A percentile compares a stretch with the other conserved stretches of the same genome.
These are phyloP conservation scores for Yamadazyma pseudoaaseri DNA, from an alignment of 1,139 yeast genomes.

Conservation along the genomic window DNA sequence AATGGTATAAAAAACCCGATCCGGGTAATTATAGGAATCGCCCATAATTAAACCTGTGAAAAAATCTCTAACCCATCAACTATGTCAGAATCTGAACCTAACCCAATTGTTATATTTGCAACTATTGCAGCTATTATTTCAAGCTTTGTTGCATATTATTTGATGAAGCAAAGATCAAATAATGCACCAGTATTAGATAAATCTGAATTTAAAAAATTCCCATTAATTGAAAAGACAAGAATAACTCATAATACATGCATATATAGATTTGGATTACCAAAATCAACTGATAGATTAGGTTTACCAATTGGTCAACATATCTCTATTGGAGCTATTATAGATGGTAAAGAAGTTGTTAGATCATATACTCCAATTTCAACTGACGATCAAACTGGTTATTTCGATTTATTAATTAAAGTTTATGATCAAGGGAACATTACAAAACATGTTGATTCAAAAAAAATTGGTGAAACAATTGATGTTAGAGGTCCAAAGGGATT, in stretches of 20 bases:
- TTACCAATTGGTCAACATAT: conserved; percentile 96
- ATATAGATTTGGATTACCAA: conserved; percentile 83
- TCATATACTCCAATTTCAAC: conserved; percentile 94
- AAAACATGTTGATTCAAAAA: conserved; percentile 64
- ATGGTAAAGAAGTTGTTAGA: conserved; percentile 81
- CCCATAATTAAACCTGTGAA: background rate
- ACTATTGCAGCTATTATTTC: conserved; percentile 45
- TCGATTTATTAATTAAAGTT: conserved; percentile 88
- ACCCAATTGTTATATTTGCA: conserved; percentile 36
- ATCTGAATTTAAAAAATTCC: conserved; percentile 75
- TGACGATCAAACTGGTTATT: conserved; percentile 81
- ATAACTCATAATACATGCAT: conserved; percentile 82
- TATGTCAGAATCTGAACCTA: conserved; percentile 23
- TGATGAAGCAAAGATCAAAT: conserved; percentile 33
- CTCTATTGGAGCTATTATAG: conserved; percentile 61
- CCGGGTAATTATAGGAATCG: background rate
- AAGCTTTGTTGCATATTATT: conserved; percentile 37
- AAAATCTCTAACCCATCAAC: background rate
- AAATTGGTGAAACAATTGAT: conserved; percentile 44
- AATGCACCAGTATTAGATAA: conserved; percentile 58
- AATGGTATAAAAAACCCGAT: background rate
- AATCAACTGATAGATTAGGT: conserved; percentile 72
- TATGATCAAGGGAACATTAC: conserved; percentile 91
- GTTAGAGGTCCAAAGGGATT: conserved; percentile 92
- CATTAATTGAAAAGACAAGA: conserved; percentile 74